A percentile compares a stretch with the other conserved stretches of the same genome.
These are phyloP conservation scores for Aspergillus tamarii DNA, from an alignment of 2,329 filamentous ascomycete species.

Conservation along the genomic window DNA sequence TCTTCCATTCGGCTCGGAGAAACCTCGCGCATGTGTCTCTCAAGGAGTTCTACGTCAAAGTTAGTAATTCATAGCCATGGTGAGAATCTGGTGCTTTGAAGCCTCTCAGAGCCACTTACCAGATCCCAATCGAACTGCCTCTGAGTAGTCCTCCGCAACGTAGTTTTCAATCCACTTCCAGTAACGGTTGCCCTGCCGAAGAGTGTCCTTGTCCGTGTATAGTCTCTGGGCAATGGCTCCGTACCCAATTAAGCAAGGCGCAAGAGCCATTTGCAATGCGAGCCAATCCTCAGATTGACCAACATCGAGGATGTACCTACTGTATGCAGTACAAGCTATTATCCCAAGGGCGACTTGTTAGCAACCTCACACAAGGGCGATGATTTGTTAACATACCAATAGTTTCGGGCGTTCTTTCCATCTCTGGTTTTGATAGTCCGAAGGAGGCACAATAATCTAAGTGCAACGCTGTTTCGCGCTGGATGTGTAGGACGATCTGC, in stretches of 20 bases:
- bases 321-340: conserved; percentile 77
- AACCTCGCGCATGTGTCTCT: conserved; percentile 72
- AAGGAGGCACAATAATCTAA: conserved; percentile 81
- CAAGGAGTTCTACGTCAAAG: conserved; percentile 64
- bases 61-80: conserved; percentile 9
- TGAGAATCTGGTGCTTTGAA: background rate
- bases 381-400: conserved; percentile 58
- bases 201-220: conserved; percentile 62
- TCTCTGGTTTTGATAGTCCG: conserved; percentile 72
- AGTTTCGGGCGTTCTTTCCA: conserved; percentile 73
- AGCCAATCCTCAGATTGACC: conserved; percentile 88
- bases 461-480: conserved; percentile 79
- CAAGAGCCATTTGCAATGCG: conserved; percentile 79
- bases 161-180: conserved; percentile 94
- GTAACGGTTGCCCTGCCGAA: conserved; percentile 70
- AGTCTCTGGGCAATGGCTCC: conserved; percentile 75
- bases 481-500: conserved; percentile 74
- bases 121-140: conserved; percentile 70
- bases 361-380: background rate
- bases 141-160: conserved; percentile 74
- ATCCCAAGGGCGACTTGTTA: conserved; percentile 9
- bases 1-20: conserved; percentile 78
- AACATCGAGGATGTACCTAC: conserved; percentile 83
- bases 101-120: conserved; percentile 52
- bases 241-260: conserved; percentile 90